phyloP scores from a whole-genome alignment of 2,329 filamentous ascomycete genomes.

The Trichophyton verrucosum region DNA sequence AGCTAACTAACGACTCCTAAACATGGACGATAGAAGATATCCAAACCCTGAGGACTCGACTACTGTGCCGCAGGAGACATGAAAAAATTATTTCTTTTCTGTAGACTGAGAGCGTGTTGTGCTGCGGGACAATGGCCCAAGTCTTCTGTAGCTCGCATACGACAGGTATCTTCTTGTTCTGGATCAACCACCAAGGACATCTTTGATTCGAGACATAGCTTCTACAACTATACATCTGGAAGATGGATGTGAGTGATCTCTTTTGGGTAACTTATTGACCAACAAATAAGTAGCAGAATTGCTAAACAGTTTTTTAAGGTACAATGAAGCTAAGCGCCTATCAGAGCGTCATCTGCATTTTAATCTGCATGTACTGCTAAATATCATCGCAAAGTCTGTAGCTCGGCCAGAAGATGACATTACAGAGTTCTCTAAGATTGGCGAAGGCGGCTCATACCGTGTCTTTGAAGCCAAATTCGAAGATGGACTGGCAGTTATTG shows the following conservation, averaged over 20 bases:
- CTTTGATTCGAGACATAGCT: conserved; percentile 1
- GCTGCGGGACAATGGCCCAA: too few relatives aligned
- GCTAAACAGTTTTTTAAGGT: neutral
- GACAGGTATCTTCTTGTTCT: neutral
- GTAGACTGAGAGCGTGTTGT: neutral
- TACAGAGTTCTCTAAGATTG: conserved; percentile 20
- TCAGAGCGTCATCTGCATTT: conserved; percentile 15
- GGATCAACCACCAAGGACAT: neutral
- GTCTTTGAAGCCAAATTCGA: conserved; percentile 21
- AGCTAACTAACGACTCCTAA: too few relatives aligned
- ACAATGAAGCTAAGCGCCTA: conserved; percentile 15
- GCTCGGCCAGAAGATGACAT: conserved; percentile 11
- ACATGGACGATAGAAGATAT: too few relatives aligned
- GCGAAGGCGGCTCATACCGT: conserved; percentile 28
- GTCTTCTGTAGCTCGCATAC: neutral
- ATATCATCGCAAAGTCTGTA: conserved; percentile 11
- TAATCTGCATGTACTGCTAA: conserved; percentile 15
- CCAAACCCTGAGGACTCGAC: too few relatives aligned
- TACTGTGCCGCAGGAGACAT: neutral
- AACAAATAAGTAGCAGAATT: too few relatives aligned
- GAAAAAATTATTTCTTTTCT: neutral
- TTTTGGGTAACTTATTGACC: too few relatives aligned
- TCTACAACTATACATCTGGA: conserved; percentile 16
- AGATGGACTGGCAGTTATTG: conserved; percentile 20
- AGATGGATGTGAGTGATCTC: conserved; percentile 16